Evolutionary conservation across 2,329 filamentous ascomycete species (phyloP).

Genomic region (Microsporum audouinii): DNA sequence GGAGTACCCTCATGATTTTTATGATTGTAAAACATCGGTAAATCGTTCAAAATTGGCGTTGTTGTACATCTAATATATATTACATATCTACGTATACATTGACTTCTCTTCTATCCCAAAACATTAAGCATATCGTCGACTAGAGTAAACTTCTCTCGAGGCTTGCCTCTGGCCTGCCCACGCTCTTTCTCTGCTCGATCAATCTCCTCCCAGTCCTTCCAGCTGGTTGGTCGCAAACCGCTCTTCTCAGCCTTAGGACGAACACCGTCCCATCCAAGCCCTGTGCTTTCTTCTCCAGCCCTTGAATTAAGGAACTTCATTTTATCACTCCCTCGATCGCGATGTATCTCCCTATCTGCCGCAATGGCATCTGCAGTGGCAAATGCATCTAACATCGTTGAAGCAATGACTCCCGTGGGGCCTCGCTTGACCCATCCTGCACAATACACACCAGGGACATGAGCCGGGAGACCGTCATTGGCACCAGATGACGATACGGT

Average conservation of each 20-base stretch:
- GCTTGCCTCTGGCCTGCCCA: slow-evolving; percentile 59
- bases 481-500: slow-evolving; percentile 17
- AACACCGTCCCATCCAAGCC: slow-evolving; percentile 66
- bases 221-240: slow-evolving; percentile 56
- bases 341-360: slow-evolving; percentile 53
- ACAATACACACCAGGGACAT: slow-evolving; percentile 70
- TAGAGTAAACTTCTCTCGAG: slow-evolving; percentile 55
- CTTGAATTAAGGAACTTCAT: slow-evolving; percentile 38
- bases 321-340: slow-evolving; percentile 14
- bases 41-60: neutral
- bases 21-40: neutral
- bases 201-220: slow-evolving; percentile 79
- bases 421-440: slow-evolving; percentile 95
- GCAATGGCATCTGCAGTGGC: slow-evolving; percentile 72
- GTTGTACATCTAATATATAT: neutral
- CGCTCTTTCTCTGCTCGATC: slow-evolving; percentile 62
- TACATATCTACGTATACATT: neutral
- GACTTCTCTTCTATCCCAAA: slow-evolving; percentile 16
- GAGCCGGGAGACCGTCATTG: slow-evolving; percentile 15
- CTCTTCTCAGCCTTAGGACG: slow-evolving; percentile 46
- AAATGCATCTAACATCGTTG: slow-evolving; percentile 92
- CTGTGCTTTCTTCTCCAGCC: slow-evolving; percentile 27
- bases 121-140: slow-evolving; percentile 48
- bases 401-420: slow-evolving; percentile 89
- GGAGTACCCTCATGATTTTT: slow-evolving; percentile 45